Evolutionary conservation across 2,329 filamentous ascomycete species (phyloP), one percentile per base, ranked within the genome.

Genomic region (Harringtonia aguacate): DNA sequence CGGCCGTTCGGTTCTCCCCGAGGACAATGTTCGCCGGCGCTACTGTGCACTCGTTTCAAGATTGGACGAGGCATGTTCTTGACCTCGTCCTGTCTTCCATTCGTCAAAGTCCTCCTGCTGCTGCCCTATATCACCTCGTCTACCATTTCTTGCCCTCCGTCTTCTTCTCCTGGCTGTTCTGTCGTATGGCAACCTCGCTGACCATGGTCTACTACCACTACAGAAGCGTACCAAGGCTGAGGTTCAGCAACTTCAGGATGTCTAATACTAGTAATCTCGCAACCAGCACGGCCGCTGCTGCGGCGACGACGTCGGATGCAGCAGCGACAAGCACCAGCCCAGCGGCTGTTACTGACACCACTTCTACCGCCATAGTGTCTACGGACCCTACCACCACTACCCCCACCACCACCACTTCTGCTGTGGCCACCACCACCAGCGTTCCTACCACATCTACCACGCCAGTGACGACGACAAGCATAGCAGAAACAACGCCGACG

Each of bases 201-300:
- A 61, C 51, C 24, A 61, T 56, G 56, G 41, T 44, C 21, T 42
- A 46, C 35, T 40, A n/a, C 14, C 22, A 46, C 24, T 48, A 47
- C 43, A 61, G 57, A 44, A 48, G 45, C 22, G 46, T 48, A 28
- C 54, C 55, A 27, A 46, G 54, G 48, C 47, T 58, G 33, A 53
- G 47, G 47, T 56, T 54, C 41, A 49, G 52, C 40, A 39, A 44
- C 40, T 55, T 59, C 52, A 47, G 46, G 46, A 62, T 62, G 59
- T 57, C 56, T 40, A 24, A 3, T 33, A 42, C 56, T 40, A 24
- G 5, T 33, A 42, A 42, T 27, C 3, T 9, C 14, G n/a, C n/a
- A n/a, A 58, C 55, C 46, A 56, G 52, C 51, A 50, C 51, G 45
- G 47, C 22, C 27, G 46, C 36, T 43, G 12, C n/a, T 21, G 36